phyloP scores from a whole-genome alignment of 805 yeast species.

The Starmerella bacillaris region DNA sequence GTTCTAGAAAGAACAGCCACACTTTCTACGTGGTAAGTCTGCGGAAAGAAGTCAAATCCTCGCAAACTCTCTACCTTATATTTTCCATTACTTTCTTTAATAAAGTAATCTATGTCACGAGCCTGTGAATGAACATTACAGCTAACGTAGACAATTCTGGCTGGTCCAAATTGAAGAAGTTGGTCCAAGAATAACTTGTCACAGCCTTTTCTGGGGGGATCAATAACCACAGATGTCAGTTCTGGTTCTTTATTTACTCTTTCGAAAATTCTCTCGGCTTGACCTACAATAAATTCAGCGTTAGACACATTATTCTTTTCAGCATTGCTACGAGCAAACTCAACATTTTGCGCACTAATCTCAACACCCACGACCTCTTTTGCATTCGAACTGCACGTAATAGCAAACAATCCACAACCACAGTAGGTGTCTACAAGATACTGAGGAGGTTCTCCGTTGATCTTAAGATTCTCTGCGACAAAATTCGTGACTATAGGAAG shows the following conservation, averaged over 20 bases:
- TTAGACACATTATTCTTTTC: slow-evolving; percentile 53
- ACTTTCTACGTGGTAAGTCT: slow-evolving; percentile 81
- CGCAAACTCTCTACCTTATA: slow-evolving; percentile 66
- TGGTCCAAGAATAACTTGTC: slow-evolving; percentile 76
- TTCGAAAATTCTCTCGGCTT: slow-evolving; percentile 77
- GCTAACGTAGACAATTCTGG: slow-evolving; percentile 78
- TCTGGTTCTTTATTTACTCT: slow-evolving; percentile 44
- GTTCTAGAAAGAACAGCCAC: slow-evolving; percentile 47
- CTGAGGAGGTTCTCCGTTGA: slow-evolving; percentile 30
- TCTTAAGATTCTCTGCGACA: slow-evolving; percentile 51
- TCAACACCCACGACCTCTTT: slow-evolving; percentile 83
- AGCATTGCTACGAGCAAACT: slow-evolving; percentile 73
- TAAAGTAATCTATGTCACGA: slow-evolving; percentile 70
- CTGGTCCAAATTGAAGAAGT: slow-evolving; percentile 65
- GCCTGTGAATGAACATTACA: slow-evolving; percentile 98
- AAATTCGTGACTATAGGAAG: slow-evolving; percentile 66
- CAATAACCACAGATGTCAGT: slow-evolving; percentile 75
- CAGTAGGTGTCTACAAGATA: slow-evolving; percentile 88
- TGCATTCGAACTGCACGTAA: slow-evolving; percentile 69
- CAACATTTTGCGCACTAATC: slow-evolving; percentile 76
- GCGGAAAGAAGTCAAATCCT: slow-evolving; percentile 95
- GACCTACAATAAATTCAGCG: slow-evolving; percentile 73
- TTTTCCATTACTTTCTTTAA: slow-evolving; percentile 30
- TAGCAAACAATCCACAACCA: slow-evolving; percentile 86
- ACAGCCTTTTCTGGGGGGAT: slow-evolving; percentile 96